Evolutionary conservation across 1,284 basidiomycete genomes (phyloP), one percentile per base, ranked within the genome.

Genomic region (Apiotrichum sp.): DNA sequence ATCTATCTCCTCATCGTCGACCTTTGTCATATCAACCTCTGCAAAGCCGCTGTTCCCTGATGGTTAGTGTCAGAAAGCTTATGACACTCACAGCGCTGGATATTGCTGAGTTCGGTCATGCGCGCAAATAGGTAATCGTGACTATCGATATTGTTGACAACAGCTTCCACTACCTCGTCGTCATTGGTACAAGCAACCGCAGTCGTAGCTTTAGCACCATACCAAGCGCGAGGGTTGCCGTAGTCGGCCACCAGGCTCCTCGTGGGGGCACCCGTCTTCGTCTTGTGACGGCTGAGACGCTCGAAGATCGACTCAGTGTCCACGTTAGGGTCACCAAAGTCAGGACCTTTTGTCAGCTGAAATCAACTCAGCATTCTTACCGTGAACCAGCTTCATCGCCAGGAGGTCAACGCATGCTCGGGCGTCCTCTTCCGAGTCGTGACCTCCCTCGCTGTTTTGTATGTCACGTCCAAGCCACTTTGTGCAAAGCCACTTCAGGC

Each of bases 381-480:
- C 89, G 61, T 86, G 80, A 45, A 83, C 80, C 16, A 95, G 69
- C 73, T 96, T 96, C 70, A 86, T 84, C 68, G 81, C 81, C 22
- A 96, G 71, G 29, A 96, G 77, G 56, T 93, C 90, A 13, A 90
- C 64, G 65, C 90, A 93, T 0, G 92, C 87, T 10, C 84, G 79
- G 0, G 93, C 92, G 64, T 96, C 93, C 71, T 96, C 92, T 66
- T 89, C 87, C 1, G 90, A 89, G 66, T 95, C 88, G 71, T 96
- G 92, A 0, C 93, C 93, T 1, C 85, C 84, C 36, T 84, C 84
- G 0, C 84, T 55, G 11, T 45, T 55, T 64, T 97, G 93, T 49
- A 97, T 96, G 62, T 89, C 87, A 48, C 85, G 82, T 6, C 82
- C 83, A 53, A 89, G 85, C 89, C 90, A 95, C 70, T 89, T 91